A percentile compares a stretch with the other conserved stretches of the same genome.
These are phyloP conservation scores for Serendipita sp. DNA, from an alignment of 1,284 basidiomycete species.

Conservation along the genomic window DNA sequence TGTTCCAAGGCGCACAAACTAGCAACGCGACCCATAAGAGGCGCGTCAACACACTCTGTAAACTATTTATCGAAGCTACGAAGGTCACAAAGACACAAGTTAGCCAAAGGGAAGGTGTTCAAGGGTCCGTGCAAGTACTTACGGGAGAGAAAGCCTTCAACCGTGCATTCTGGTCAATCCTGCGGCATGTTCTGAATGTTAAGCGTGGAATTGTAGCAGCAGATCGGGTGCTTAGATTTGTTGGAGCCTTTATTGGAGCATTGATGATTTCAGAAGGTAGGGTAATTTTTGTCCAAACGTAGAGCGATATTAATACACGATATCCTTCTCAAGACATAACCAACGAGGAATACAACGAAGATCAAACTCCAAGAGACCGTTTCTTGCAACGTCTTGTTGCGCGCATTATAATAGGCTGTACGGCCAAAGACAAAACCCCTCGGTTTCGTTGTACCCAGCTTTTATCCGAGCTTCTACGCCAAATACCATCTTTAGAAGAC, in stretches of 20 bases:
- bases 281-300: background rate
- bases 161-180: constrained; percentile 54
- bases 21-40: constrained; percentile 81
- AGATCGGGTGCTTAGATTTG: constrained; percentile 75
- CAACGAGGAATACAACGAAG: constrained; percentile 40
- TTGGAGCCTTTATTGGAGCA: constrained; percentile 59
- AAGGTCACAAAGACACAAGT: constrained; percentile 36
- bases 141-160: constrained; percentile 75
- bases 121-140: constrained; percentile 20
- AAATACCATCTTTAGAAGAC: constrained; percentile 73
- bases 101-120: constrained; percentile 24
- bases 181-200: constrained; percentile 56
- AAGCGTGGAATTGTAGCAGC: constrained; percentile 77
- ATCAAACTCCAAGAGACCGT: constrained; percentile 56
- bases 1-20: constrained; percentile 50
- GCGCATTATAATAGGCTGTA: constrained; percentile 72
- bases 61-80: constrained; percentile 60
- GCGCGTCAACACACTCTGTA: constrained; percentile 77
- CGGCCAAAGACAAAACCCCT: constrained; percentile 81
- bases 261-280: background rate
- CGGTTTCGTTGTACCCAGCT: constrained; percentile 70
- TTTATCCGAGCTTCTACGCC: constrained; percentile 67
- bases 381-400: constrained; percentile 62
- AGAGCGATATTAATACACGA: background rate
- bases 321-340: constrained; percentile 21